Conservation (phyloP, 192 early-diverging fungal genomes). For the Ramicandelaber brevisporus region DNA sequence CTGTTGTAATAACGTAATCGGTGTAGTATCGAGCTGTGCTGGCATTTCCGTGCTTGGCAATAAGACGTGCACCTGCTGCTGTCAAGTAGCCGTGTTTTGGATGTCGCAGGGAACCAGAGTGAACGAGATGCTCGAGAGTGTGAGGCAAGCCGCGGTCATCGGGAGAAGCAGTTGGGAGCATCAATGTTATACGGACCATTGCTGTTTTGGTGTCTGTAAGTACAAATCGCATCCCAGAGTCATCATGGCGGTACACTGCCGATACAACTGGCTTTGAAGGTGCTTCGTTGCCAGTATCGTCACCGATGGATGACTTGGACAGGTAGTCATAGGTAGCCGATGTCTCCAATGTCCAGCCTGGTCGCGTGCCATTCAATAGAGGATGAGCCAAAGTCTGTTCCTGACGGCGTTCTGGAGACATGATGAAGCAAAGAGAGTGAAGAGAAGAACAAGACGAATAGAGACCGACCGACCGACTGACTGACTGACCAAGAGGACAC, state of each 20-base stretch:
- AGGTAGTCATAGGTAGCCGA: too few species aligned
- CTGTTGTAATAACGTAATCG: slow-evolving; percentile 35
- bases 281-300: too few species aligned
- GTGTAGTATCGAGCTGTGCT: slow-evolving; percentile 31
- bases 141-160: slow-evolving; percentile 53
- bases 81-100: slow-evolving; percentile 51
- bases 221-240: slow-evolving; percentile 25
- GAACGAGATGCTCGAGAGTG: slow-evolving; percentile 59
- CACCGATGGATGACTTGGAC: too few species aligned
- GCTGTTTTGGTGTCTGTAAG: slow-evolving; percentile 36
- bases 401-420: too few species aligned
- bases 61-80: slow-evolving; percentile 34
- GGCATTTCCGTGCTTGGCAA: slow-evolving; percentile 49
- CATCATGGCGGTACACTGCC: slow-evolving; percentile 19
- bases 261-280: too few species aligned
- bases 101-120: slow-evolving; percentile 45
- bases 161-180: slow-evolving; percentile 40
- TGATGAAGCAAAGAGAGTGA: too few species aligned
- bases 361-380: too few species aligned
- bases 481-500: too few species aligned
- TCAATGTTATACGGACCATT: slow-evolving; percentile 28
- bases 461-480: too few species aligned
- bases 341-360: too few species aligned
- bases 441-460: too few species aligned
- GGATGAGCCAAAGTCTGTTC: too few species aligned